phyloP scores from a whole-genome alignment of 2,329 filamentous ascomycete species.

The Alternaria incomplexa region DNA sequence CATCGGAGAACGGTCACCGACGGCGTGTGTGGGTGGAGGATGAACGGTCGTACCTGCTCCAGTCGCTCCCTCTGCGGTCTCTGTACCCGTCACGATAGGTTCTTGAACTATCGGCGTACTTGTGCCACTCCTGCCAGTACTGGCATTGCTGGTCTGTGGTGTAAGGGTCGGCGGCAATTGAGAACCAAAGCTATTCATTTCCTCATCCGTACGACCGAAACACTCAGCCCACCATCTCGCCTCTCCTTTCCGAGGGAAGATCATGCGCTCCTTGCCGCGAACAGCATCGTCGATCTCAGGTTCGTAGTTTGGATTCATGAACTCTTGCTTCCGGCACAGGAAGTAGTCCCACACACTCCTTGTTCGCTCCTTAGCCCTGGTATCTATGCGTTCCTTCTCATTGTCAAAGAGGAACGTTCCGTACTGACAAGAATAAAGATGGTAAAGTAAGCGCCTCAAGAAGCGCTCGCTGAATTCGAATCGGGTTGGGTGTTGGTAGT shows the following conservation, averaged over 20 bases:
- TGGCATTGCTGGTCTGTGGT: slow-evolving; percentile 34
- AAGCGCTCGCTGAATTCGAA: slow-evolving; percentile 99
- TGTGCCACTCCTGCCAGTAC: slow-evolving; percentile 33
- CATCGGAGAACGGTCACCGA: slow-evolving; percentile 17
- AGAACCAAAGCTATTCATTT: slow-evolving; percentile 77
- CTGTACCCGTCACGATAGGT: slow-evolving; percentile 43
- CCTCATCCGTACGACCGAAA: slow-evolving; percentile 84
- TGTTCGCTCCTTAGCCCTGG: slow-evolving; percentile 71
- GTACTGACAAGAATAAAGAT: slow-evolving; percentile 94
- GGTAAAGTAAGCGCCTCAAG: slow-evolving; percentile 84
- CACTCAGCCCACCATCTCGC: slow-evolving; percentile 93
- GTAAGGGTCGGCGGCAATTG: slow-evolving; percentile 33
- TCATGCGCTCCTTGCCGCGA: slow-evolving; percentile 79
- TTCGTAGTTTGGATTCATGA: slow-evolving; percentile 82
- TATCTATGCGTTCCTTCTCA: slow-evolving; percentile 83
- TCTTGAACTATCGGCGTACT: slow-evolving; percentile 38
- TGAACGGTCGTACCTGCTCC: slow-evolving; percentile 38
- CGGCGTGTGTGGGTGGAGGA: slow-evolving; percentile 31
- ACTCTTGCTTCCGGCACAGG: slow-evolving; percentile 78
- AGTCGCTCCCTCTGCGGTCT: slow-evolving; percentile 40
- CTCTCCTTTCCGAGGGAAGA: slow-evolving; percentile 78
- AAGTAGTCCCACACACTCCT: slow-evolving; percentile 97
- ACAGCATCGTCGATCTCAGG: slow-evolving; percentile 76
- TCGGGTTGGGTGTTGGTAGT: slow-evolving; percentile 82
- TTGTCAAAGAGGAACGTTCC: slow-evolving; percentile 96